Evolutionary conservation across 345 rosid species (phyloP), one percentile per base, ranked within the genome.

Genomic region (Arabis hirsuta): DNA sequence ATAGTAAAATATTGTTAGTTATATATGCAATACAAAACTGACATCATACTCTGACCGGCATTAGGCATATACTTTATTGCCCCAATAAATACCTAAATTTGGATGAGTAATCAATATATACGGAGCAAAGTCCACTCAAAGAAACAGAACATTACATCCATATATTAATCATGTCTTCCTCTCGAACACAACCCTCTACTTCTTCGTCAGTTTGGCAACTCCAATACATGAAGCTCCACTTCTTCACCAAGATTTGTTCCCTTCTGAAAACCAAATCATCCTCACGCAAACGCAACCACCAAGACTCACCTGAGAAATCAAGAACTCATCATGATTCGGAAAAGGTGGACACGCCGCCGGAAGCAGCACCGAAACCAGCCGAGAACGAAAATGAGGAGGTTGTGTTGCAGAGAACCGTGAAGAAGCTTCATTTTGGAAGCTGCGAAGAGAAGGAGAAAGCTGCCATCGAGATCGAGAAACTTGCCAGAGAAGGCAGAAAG

Each of bases 401-500:
- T 73, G 79, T 73, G 62, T 62, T 95, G 55, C 97, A 87, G 36
- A 95, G 73, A 73, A 82, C 96, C 3, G 99, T 95, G 48, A 95
- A 95, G 82, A 86, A 73, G 63, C 85, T 95, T 80, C 90, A 85
- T 77, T 95, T 95, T 8, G 99, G 99, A 26, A 84, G 78, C 48
- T 81, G 77, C 77, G 89, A 88, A 53, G 97, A 90, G 79, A 90
- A 88, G 73, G 86, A 83, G 73, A 74, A 74, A 55, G 96, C 96
- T 3, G 94, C 89, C 29, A 32, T 50, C 46, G 92, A 88, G 74
- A 90, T 95, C 14, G 84, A 65, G 66, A 84, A 74, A 59, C 73
- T 95, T 39, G 90, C 96, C 10, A 72, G 81, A 71, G 82, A 83
- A 67, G 96, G 90, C 61, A 75, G 55, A 50, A 84, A 83, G 68